Conservation (phyloP, 305 asterid species). For the Fraxinus floribunda region DNA sequence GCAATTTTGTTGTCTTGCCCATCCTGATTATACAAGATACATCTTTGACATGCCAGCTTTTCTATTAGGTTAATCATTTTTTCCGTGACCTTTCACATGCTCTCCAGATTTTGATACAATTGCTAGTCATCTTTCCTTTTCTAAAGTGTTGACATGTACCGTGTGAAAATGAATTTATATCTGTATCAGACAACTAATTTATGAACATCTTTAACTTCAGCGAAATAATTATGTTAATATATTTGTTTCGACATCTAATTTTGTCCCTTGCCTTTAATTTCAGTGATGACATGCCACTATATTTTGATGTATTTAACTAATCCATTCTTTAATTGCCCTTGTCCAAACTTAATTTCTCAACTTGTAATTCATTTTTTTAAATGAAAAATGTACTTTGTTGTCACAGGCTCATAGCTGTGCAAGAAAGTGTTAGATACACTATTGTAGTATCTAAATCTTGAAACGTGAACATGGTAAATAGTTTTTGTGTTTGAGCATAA, state of each 20-base stretch:
- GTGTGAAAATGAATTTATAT: conserved; percentile 7
- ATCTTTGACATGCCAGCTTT: not conserved
- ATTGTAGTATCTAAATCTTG: not conserved
- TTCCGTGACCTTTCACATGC: conserved; percentile 2
- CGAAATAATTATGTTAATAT: not conserved
- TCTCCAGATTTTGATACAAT: not conserved
- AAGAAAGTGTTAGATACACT: not conserved
- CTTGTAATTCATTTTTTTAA: not conserved
- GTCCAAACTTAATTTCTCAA: not conserved
- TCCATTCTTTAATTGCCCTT: not conserved
- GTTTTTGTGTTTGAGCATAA: not conserved
- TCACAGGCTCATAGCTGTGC: not conserved
- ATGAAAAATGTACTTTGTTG: not conserved
- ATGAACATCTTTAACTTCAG: not conserved
- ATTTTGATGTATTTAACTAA: not conserved
- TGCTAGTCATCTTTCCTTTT: conserved; percentile 12
- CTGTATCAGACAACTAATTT: not conserved
- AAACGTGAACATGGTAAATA: not conserved
- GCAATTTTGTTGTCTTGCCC: conserved; percentile 8
- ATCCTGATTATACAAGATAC: not conserved
- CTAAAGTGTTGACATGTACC: not conserved
- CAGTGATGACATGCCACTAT: conserved; percentile 1
- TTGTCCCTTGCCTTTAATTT: conserved; percentile 4
- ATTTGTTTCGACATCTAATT: not conserved
- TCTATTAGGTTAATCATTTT: not conserved